Base-by-base conservation (phyloP, 1,284 basidiomycete genomes). In the Puccinia horiana region DNA sequence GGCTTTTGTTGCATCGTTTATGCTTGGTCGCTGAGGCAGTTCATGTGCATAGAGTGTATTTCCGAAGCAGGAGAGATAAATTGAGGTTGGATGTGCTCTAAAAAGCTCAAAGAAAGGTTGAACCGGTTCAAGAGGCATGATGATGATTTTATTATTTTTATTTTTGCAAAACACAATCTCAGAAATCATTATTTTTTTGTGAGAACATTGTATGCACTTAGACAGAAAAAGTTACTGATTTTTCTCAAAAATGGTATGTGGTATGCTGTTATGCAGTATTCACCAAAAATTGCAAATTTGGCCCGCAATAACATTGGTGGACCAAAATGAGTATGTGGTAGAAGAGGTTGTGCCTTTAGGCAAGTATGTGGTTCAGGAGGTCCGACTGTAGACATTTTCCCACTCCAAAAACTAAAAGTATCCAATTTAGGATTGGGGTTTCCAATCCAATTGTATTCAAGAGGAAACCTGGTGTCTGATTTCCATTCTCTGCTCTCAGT, bases 361-460 rank as follows among this genome's bases (percentile, higher is more conserved):
- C 63, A 67, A 67, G 63, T 67, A 67, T 67, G 63, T 40, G 63
- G 63, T 67, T 9, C 8, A 9, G 40, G 6, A 42, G 63, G 63
- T 67, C 20, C 23, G 63, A 67, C 63, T 67, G 63, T 67, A 67
- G n/a, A n/a, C n/a, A n/a, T n/a, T n/a, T n/a, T n/a, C n/a, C n/a
- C n/a, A n/a, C n/a, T n/a, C n/a, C n/a, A n/a, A n/a, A n/a, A n/a
- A n/a, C n/a, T n/a, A n/a, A n/a, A n/a, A n/a, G n/a, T n/a, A n/a
- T n/a, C n/a, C n/a, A n/a, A n/a, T n/a, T n/a, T n/a, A n/a, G n/a
- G n/a, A n/a, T n/a, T n/a, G n/a, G n/a, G n/a, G n/a, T n/a, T n/a
- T n/a, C n/a, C n/a, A n/a, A n/a, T n/a, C n/a, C n/a, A n/a, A n/a
- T n/a, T n/a, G n/a, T n/a, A n/a, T n/a, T n/a, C n/a, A n/a, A n/a